A percentile compares a stretch with the other conserved stretches of the same genome.
phyloP scores from a whole-genome alignment of 1,284 basidiomycete species.

The Moesziomyces aphidis region DNA sequence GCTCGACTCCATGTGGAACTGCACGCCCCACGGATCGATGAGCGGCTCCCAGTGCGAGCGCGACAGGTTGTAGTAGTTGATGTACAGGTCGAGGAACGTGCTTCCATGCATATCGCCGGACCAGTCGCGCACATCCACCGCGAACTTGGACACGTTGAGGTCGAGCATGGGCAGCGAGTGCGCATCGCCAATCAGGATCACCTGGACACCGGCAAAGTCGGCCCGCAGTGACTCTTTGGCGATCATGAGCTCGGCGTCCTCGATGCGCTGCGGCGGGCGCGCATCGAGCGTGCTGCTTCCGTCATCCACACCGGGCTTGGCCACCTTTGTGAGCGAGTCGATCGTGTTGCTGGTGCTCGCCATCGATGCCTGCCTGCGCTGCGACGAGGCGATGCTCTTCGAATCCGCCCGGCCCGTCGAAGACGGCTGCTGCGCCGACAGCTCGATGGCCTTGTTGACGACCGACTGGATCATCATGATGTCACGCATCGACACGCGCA shows the following conservation, averaged over 20 bases:
- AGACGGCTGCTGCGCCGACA: constrained; percentile 70
- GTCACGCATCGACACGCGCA: constrained; percentile 92
- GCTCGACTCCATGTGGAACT: constrained; percentile 71
- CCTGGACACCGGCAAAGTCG: constrained; percentile 77
- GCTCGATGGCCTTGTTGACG: constrained; percentile 85
- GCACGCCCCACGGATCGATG: constrained; percentile 96
- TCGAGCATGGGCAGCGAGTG: constrained; percentile 96
- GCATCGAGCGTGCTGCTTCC: constrained; percentile 13
- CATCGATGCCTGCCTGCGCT: constrained; percentile 42
- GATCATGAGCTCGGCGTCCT: constrained; percentile 62
- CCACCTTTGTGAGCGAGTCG: constrained; percentile 27
- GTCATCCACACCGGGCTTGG: constrained; percentile 7
- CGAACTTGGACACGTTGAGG: constrained; percentile 85
- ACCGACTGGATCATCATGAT: constrained; percentile 90
- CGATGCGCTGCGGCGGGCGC: constrained; percentile 18
- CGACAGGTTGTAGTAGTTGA: constrained; percentile 96
- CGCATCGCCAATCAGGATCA: constrained; percentile 93
- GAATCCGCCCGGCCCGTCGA: constrained; percentile 13
- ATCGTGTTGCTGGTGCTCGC: constrained; percentile 40
- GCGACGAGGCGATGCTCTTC: constrained; percentile 42
- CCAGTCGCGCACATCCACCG: constrained; percentile 90
- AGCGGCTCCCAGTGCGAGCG: constrained; percentile 99
- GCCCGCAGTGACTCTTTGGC: constrained; percentile 62
- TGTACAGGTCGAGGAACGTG: constrained; percentile 74
- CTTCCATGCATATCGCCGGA: constrained; percentile 79